Evolutionary conservation across 164 flowering plant species (phyloP).

Genomic region (Pachysandra terminalis): DNA sequence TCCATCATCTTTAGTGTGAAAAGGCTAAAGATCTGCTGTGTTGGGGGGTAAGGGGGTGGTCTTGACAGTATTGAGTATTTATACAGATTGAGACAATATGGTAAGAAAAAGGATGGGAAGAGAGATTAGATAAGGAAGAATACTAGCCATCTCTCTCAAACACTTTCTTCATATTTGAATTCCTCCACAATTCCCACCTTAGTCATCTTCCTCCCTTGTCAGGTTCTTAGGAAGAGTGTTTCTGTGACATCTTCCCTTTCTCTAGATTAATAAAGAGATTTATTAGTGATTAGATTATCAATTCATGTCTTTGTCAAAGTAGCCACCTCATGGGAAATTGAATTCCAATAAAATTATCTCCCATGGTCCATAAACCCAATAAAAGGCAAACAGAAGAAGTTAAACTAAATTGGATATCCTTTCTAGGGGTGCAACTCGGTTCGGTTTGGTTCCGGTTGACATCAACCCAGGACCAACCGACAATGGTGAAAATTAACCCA

Average conservation of each 20-base stretch:
- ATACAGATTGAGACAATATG: background rate
- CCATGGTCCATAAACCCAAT: no score
- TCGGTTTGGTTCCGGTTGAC: no score
- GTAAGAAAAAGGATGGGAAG: background rate
- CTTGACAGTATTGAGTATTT: constrained; percentile 3
- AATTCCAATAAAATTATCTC: no score
- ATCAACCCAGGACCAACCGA: no score
- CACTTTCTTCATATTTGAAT: constrained; percentile 2
- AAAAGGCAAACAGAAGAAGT: no score
- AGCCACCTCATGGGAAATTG: background rate
- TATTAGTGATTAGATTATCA: background rate
- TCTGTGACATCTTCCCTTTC: no score
- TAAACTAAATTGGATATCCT: no score
- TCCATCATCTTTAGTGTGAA: constrained; percentile 21
- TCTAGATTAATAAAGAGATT: background rate
- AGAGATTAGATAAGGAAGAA: no score
- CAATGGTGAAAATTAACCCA: no score
- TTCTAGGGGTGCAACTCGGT: no score
- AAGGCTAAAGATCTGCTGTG: background rate
- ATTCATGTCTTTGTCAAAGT: constrained; percentile 12
- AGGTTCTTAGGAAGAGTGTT: background rate
- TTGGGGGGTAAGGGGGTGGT: no score
- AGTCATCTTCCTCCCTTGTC: constrained; percentile 12
- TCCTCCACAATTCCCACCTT: constrained; percentile 7
- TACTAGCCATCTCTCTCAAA: no score